Percentiles rank a stretch among this genome's conserved stretches.
These are phyloP conservation scores for Gymnopus androsaceus DNA, from an alignment of 1,284 basidiomycete genomes.

Conservation along the genomic window DNA sequence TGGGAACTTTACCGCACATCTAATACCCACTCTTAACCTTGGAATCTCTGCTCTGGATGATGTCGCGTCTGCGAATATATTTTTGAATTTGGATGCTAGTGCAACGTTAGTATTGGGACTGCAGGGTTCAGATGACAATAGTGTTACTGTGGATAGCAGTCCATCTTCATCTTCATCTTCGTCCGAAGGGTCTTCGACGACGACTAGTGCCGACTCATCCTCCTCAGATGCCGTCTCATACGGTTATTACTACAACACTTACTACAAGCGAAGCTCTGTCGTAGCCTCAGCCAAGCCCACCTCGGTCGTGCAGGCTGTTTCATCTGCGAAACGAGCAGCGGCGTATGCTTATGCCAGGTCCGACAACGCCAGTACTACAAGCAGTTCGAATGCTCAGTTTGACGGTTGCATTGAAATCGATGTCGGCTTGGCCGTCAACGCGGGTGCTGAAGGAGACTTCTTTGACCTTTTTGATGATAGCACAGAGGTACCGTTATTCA, in stretches of 20 bases:
- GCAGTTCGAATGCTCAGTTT: slow-evolving; percentile 1
- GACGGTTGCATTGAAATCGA: slow-evolving; percentile 19
- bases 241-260: background rate
- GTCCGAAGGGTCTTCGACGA: background rate
- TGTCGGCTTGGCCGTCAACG: slow-evolving; percentile 22
- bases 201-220: background rate
- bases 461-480: slow-evolving; percentile 23
- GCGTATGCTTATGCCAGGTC: background rate
- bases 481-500: slow-evolving; percentile 19
- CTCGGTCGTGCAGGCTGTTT: slow-evolving; percentile 9
- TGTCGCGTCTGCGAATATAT: slow-evolving; percentile 35
- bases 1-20: slow-evolving; percentile 40
- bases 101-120: slow-evolving; percentile 31
- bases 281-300: slow-evolving; percentile 1
- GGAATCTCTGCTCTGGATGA: slow-evolving; percentile 40
- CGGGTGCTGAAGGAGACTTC: slow-evolving; percentile 23
- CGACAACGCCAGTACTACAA: background rate
- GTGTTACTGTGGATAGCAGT: slow-evolving; percentile 18
- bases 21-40: slow-evolving; percentile 43
- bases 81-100: slow-evolving; percentile 40
- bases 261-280: background rate
- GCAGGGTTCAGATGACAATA: no score
- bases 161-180: no score
- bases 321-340: slow-evolving; percentile 3
- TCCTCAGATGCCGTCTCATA: background rate